Base-by-base conservation (phyloP, 805 yeast genomes). In the Cyberlindnera euphorbiiphila region DNA sequence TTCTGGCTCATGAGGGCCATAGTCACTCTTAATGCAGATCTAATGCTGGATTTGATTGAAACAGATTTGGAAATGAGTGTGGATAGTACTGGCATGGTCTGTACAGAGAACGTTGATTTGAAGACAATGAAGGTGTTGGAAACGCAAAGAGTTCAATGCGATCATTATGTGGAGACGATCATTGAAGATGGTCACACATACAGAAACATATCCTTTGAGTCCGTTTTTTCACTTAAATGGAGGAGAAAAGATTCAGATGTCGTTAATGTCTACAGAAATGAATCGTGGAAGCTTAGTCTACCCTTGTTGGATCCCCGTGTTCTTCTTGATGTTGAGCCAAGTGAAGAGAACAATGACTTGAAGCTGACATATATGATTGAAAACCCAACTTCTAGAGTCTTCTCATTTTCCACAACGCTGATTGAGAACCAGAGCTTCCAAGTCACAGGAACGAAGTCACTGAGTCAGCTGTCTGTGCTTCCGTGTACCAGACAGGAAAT, bases 251-350 rank as follows among this genome's bases (percentile, higher is more conserved):
- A 39, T 1, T 37, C 43, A 2, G 53, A 47, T 2, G 24, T 22
- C 1, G 35, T 47, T 2, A 69, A 66, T 42, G 45, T 34, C 4
- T 72, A 53, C 36, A 46, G 45, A 2, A 57, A 65, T 5, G 59
- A 60, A 9, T 60, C 70, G 10, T 71, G 78, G 69, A 76, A 75
- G 35, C 64, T 79, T 3, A 57, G 67, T 2, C 52, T 84, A 14
- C 85, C 89, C 3, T 65, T 80, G 33, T 66, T 78, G 39, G 91
- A 84, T 51, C 91, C 93, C 4, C 58, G 93, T 34, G 77, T 80
- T 3, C 56, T 84, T 22, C 64, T 81, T 4, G 60, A 57, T n/a
- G 53, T 66, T 4, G 54, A 42, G 27, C 47, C 43, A 2, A 42
- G 52, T 30, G 48, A 49, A 22, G 43, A 45, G 10, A 30, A 45